Base-by-base conservation (phyloP, 2,329 filamentous ascomycete genomes). In the Aspergillus sojae region DNA sequence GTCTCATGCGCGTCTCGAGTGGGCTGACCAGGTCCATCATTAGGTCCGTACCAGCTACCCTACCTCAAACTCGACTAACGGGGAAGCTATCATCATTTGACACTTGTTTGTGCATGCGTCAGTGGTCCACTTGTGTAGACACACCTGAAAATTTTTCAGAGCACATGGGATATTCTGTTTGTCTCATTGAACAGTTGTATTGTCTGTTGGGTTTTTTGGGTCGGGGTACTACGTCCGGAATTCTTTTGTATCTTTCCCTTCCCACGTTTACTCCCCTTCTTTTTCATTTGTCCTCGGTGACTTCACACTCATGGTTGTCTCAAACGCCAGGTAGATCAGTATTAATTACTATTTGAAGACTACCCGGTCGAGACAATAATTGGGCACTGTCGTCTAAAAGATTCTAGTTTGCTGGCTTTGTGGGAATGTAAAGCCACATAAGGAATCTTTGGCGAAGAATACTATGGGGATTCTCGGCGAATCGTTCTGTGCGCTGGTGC, bases 41-140 rank as follows among this genome's bases (percentile, higher is more conserved):
- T 54, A 50, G 23, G 46, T 9, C 28, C 10, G 28, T 19, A 54
- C n/a, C 19, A 26, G 23, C 2, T 26, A 26, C 23, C 23, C 23
- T 21, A 34, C 26, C 50, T 54, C 46, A 50, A 30, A 28, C 52
- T 54, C n/a, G 30, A 50, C 30, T 54, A 52, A 52, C 26, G 1
- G 4, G 39, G 52, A 48, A 21, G 56, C 56, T 58, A 58, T 58
- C 56, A 58, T 46, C 56, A 43, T 39, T 41, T 56, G 65, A 52
- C 34, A 67, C 48, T 32, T 63, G 57, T 36, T 66, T 66, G 41
- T 58, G 52, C 52, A 39, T 55, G 52, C 32, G 52, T 39, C 30
- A 55, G n/a, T 39, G 52, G 21, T 39, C 52, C 52, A 55, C 52
- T 55, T 39, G 52, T 55, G n/a, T 34, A 55, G 32, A 5, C 52